These are phyloP conservation scores for Fusarium floridanum DNA, from an alignment of 2,329 filamentous ascomycete genomes.

Conservation along the genomic window DNA sequence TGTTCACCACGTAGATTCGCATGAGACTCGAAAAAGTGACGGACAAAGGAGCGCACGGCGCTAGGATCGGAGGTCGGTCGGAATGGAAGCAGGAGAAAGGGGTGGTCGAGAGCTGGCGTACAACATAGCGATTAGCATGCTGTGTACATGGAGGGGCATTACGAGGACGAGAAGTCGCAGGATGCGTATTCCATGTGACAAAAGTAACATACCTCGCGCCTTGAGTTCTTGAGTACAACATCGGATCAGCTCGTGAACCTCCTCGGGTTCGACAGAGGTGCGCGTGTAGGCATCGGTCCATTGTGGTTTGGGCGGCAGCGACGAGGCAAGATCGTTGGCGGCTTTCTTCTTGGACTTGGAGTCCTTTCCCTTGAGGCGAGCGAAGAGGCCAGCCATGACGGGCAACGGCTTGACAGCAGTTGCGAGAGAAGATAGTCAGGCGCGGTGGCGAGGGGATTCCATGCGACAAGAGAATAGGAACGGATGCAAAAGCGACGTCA, in stretches of 20 bases:
- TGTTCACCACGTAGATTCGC: constrained; percentile 75
- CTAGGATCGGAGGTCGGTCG: constrained; percentile 93
- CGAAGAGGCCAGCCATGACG: constrained; percentile 71
- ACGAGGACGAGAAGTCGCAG: not conserved
- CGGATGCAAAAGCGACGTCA: constrained; percentile 27
- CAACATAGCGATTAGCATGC: constrained; percentile 38
- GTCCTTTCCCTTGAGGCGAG: constrained; percentile 82
- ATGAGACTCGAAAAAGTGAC: constrained; percentile 87
- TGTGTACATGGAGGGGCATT: constrained; percentile 3
- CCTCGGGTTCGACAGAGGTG: constrained; percentile 85
- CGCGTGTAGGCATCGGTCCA: constrained; percentile 93
- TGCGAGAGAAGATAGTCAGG: constrained; percentile 22
- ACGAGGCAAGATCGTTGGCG: constrained; percentile 62
- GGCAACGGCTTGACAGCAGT: constrained; percentile 24
- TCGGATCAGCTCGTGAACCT: constrained; percentile 88
- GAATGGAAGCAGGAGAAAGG: constrained; percentile 94
- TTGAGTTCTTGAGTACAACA: constrained; percentile 93
- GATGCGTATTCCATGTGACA: constrained; percentile 7
- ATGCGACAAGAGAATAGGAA: constrained; percentile 26
- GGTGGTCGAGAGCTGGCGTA: constrained; percentile 81
- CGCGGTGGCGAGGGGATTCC: constrained; percentile 12
- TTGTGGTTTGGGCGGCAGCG: constrained; percentile 75
- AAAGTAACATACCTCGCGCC: constrained; percentile 79
- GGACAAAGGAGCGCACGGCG: constrained; percentile 90
- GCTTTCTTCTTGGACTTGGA: constrained; percentile 76